These are phyloP conservation scores for Blastosporella zonata DNA, from an alignment of 1,284 basidiomycete genomes.

Conservation along the genomic window DNA sequence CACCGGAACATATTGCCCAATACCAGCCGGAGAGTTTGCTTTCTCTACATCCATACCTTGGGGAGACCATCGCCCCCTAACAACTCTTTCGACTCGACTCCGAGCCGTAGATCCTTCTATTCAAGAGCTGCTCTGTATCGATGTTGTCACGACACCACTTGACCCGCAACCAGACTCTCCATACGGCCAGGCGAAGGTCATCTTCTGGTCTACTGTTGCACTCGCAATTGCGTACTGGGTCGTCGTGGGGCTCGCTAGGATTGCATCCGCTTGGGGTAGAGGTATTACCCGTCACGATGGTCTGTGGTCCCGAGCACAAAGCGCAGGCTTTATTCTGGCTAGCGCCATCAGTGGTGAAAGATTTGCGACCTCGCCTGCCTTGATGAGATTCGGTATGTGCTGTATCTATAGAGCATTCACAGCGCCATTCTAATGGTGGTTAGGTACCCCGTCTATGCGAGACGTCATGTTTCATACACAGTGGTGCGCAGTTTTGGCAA, in stretches of 20 bases:
- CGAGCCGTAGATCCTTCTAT: conserved; percentile 85
- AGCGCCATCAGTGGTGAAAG: conserved; percentile 91
- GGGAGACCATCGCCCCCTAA: conserved; percentile 67
- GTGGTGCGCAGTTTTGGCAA: conserved; percentile 82
- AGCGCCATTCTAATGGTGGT: conserved; percentile 17
- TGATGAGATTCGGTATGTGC: conserved; percentile 79
- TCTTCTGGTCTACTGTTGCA: conserved; percentile 82
- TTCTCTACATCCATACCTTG: conserved; percentile 79
- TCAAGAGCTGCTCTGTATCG: conserved; percentile 79
- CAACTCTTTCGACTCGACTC: conserved; percentile 81
- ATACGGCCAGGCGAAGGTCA: conserved; percentile 73
- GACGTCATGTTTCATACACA: conserved; percentile 94
- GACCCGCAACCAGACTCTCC: conserved; percentile 45
- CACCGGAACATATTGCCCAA: conserved; percentile 66
- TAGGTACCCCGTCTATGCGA: conserved; percentile 89
- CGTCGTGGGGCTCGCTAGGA: conserved; percentile 74
- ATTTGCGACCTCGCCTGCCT: conserved; percentile 78
- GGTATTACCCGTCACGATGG: conserved; percentile 60
- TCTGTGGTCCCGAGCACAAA: conserved; percentile 69
- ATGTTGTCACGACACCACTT: conserved; percentile 79
- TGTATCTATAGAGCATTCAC: conserved; percentile 15
- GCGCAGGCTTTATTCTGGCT: conserved; percentile 83
- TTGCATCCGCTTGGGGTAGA: conserved; percentile 80
- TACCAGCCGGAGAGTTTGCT: conserved; percentile 74
- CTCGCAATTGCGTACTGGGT: conserved; percentile 82